These are phyloP conservation scores for Cercospora zeina DNA, from an alignment of 2,329 filamentous ascomycete species.

Conservation along the genomic window DNA sequence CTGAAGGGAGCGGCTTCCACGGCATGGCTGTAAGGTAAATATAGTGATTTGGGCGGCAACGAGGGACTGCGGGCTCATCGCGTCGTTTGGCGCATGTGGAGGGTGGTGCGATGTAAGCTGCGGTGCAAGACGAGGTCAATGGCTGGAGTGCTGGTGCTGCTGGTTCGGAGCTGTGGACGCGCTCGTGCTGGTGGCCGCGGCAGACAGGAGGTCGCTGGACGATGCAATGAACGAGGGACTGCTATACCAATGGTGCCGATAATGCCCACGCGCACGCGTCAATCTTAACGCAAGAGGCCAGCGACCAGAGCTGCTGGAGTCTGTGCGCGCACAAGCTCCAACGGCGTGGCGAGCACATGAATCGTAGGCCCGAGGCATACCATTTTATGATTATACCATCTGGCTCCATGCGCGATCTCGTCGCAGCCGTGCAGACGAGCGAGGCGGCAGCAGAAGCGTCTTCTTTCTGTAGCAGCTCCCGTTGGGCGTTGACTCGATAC, in stretches of 20 bases:
- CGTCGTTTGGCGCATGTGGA: constrained; percentile 5
- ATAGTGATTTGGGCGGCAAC: constrained; percentile 15
- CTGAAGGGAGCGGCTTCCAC: constrained; percentile 21
- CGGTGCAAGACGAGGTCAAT: neutral
- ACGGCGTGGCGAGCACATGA: constrained; percentile 12
- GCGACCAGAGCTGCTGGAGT: neutral
- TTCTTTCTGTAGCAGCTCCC: no score
- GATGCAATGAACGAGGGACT: constrained; percentile 6
- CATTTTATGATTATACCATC: neutral
- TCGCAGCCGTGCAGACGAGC: neutral
- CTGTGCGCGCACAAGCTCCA: constrained; percentile 9
- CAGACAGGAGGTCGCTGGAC: neutral
- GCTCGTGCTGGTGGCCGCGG: neutral
- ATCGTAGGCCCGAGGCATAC: constrained; percentile 4
- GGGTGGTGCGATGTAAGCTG: neutral
- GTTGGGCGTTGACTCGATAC: no score
- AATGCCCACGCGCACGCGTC: constrained; percentile 8
- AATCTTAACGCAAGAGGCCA: neutral
- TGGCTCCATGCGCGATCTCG: neutral
- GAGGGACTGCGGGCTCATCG: constrained; percentile 12
- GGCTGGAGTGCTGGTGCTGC: neutral
- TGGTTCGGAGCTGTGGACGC: neutral
- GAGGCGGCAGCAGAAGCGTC: neutral
- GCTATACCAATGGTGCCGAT: constrained; percentile 1
- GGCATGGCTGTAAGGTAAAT: constrained; percentile 19